A percentile compares a stretch with the other conserved stretches of the same genome.
Evolutionary conservation across 108 stramenopile species (phyloP).

Genomic region (Fragilariopsis cylindrus): DNA sequence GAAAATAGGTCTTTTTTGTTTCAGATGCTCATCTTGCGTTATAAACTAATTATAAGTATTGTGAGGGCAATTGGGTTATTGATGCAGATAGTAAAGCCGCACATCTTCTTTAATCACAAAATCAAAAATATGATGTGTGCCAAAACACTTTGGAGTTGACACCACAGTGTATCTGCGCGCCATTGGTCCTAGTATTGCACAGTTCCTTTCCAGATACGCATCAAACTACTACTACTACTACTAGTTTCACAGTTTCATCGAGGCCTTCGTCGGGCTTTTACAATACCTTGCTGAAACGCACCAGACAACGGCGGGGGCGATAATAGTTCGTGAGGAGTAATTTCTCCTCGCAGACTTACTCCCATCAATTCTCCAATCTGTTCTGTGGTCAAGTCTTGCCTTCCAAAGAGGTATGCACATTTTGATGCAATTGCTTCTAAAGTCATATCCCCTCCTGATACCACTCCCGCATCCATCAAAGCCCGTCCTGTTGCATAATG

Average conservation of each 20-base stretch:
- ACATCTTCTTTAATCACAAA: no score
- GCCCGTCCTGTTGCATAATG: constrained; percentile 91
- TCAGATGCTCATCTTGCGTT: no score
- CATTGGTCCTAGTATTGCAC: no score
- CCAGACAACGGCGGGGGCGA: constrained; percentile 68
- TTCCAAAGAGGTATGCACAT: constrained; percentile 88
- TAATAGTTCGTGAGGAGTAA: constrained; percentile 61
- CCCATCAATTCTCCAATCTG: constrained; percentile 72
- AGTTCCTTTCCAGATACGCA: no score
- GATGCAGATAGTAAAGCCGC: no score
- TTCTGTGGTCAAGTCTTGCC: constrained; percentile 53
- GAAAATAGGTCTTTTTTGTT: no score
- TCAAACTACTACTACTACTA: background rate
- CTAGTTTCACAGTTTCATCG: constrained; percentile 1
- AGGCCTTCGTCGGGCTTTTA: constrained; percentile 3
- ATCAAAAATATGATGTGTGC: no score
- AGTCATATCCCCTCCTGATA: constrained; percentile 95
- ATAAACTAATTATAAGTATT: no score
- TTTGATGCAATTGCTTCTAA: constrained; percentile 92
- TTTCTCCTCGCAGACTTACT: constrained; percentile 76
- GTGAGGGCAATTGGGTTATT: no score
- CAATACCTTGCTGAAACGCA: constrained; percentile 56
- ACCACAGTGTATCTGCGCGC: no score
- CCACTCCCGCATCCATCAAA: constrained; percentile 80
- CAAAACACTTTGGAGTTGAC: no score